Evolutionary conservation across 2,329 filamentous ascomycete species (phyloP).

Genomic region (Juglanconis oblonga): DNA sequence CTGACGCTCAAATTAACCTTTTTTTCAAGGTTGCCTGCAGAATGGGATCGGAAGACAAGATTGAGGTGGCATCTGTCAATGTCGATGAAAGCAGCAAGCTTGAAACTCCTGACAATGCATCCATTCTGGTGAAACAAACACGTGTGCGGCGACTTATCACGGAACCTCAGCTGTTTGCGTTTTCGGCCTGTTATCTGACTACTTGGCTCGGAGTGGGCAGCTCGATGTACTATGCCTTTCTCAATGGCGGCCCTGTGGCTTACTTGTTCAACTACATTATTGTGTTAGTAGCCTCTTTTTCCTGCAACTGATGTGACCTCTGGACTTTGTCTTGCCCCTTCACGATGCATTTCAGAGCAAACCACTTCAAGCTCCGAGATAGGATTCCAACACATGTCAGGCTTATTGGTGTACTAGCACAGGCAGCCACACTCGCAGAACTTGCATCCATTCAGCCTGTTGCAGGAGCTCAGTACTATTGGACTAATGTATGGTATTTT

Average conservation of each 20-base stretch:
- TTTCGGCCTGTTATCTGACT: constrained; percentile 10
- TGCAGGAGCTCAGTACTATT: constrained; percentile 41
- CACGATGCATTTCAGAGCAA: no score
- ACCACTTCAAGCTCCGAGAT: no score
- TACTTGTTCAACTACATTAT: constrained; percentile 30
- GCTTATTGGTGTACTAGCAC: constrained; percentile 27
- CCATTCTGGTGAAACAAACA: background rate
- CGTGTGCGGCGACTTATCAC: constrained; percentile 6
- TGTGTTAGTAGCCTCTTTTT: constrained; percentile 8
- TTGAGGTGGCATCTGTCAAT: no score
- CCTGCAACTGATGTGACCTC: no score
- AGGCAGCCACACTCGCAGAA: constrained; percentile 35
- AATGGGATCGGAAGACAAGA: no score
- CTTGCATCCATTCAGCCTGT: constrained; percentile 38
- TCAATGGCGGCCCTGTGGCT: constrained; percentile 31
- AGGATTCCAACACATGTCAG: no score
- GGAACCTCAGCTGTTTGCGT: constrained; percentile 1
- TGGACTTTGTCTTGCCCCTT: no score
- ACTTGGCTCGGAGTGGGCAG: constrained; percentile 1
- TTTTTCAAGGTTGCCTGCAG: no score
- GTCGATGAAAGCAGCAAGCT: no score
- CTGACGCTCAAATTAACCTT: no score
- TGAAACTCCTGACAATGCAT: no score
- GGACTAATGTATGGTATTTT: constrained; percentile 27
- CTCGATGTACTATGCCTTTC: constrained; percentile 24